phyloP scores from a whole-genome alignment of 495 filamentous ascomycete species.

The Physcia stellaris region DNA sequence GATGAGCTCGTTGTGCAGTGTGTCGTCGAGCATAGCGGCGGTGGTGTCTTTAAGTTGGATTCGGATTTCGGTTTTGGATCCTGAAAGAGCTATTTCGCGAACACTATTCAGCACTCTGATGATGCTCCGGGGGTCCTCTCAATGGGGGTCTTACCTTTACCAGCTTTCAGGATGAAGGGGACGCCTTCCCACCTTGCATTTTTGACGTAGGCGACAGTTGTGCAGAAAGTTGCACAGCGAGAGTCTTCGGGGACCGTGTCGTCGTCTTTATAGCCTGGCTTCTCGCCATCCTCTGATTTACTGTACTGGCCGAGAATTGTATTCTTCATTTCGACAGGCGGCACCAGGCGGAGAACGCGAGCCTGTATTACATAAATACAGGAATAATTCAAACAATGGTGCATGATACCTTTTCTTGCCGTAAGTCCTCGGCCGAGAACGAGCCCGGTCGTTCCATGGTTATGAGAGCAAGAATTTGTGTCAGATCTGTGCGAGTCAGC shows the following conservation, averaged over 20 bases:
- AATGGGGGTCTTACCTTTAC: slow-evolving; percentile 44
- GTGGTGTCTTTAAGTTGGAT: slow-evolving; percentile 84
- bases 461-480: slow-evolving; percentile 87
- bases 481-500: slow-evolving; percentile 45
- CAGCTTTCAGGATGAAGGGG: slow-evolving; percentile 78
- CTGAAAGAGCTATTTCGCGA: slow-evolving; percentile 50
- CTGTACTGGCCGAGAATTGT: slow-evolving; percentile 82
- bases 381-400: too few relatives aligned
- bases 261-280: slow-evolving; percentile 76
- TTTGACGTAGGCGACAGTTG: slow-evolving; percentile 72
- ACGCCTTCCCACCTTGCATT: slow-evolving; percentile 84
- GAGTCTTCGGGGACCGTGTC: slow-evolving; percentile 78
- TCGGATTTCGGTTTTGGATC: slow-evolving; percentile 80
- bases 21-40: slow-evolving; percentile 74
- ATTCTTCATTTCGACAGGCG: slow-evolving; percentile 70
- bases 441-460: slow-evolving; percentile 98
- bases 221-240: slow-evolving; percentile 75
- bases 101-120: too few relatives aligned
- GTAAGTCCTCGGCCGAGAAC: slow-evolving; percentile 92
- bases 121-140: too few relatives aligned
- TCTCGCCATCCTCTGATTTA: slow-evolving; percentile 65
- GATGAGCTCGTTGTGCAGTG: slow-evolving; percentile 71
- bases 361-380: slow-evolving; percentile 19
- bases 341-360: slow-evolving; percentile 58
- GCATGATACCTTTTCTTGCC: slow-evolving; percentile 78